Conservation (phyloP, 2,329 filamentous ascomycete genomes). For the Cladosporium velox region DNA sequence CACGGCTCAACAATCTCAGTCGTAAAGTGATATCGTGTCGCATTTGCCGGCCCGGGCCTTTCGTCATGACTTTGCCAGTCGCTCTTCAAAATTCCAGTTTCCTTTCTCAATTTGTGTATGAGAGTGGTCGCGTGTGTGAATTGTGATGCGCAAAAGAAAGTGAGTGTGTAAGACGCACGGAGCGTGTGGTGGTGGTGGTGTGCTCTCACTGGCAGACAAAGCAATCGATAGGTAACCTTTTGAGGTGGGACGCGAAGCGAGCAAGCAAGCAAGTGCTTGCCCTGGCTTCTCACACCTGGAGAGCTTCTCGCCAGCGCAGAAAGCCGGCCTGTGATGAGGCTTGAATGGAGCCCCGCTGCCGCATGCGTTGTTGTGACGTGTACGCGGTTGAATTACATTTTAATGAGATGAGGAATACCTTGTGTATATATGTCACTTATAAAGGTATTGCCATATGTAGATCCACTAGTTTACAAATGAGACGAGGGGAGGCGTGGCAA, state of each 20-base stretch:
- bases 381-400: neutral
- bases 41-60: neutral
- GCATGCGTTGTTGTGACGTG: neutral
- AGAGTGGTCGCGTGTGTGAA: too few relatives aligned
- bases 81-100: too few relatives aligned
- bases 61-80: slow-evolving; percentile 8
- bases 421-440: neutral
- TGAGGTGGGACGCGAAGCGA: neutral
- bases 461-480: neutral
- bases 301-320: neutral
- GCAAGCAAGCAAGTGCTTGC: neutral
- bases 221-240: slow-evolving; percentile 1
- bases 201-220: neutral
- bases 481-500: neutral
- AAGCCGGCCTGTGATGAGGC: neutral
- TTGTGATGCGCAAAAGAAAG: neutral
- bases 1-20: neutral
- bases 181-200: neutral
- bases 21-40: neutral
- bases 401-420: neutral
- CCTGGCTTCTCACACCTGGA: too few relatives aligned
- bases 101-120: too few relatives aligned
- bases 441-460: too few relatives aligned
- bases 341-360: neutral
- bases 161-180: slow-evolving; percentile 1